phyloP scores from a whole-genome alignment of 768 basidiomycete genomes.

The Porpolomopsis calyptriformis region DNA sequence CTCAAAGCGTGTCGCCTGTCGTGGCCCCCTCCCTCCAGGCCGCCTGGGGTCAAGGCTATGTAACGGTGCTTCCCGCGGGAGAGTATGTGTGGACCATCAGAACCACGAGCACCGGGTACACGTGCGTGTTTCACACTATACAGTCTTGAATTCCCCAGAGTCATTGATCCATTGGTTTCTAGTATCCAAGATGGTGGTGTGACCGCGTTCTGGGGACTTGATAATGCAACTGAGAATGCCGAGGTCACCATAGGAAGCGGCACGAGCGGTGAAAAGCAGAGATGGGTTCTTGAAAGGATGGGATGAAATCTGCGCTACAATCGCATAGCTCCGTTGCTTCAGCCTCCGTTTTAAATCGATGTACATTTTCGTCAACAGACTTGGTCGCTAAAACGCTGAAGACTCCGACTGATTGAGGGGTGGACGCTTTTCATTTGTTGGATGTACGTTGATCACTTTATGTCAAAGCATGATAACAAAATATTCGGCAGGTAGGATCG shows the following conservation, averaged over 20 bases:
- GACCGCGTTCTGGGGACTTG: slow-evolving; percentile 10
- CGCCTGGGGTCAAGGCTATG: slow-evolving; percentile 9
- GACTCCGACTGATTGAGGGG: too few species aligned
- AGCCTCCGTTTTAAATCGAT: too few species aligned
- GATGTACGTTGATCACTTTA: too few species aligned
- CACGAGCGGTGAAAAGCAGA: slow-evolving; percentile 7
- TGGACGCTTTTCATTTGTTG: too few species aligned
- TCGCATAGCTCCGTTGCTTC: too few species aligned
- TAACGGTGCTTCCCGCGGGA: slow-evolving; percentile 8
- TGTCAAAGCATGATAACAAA: too few species aligned
- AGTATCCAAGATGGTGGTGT: slow-evolving; percentile 12
- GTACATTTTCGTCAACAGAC: too few species aligned
- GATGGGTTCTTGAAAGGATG: slow-evolving; percentile 4
- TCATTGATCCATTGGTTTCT: neutral
- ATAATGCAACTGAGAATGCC: neutral
- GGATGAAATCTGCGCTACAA: too few species aligned
- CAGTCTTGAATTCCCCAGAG: neutral
- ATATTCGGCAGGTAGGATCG: too few species aligned
- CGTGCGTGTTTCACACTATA: neutral
- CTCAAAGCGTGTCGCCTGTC: slow-evolving; percentile 5
- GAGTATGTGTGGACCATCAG: slow-evolving; percentile 10
- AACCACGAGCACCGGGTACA: neutral
- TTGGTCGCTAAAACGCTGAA: too few species aligned
- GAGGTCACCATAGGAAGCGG: slow-evolving; percentile 8
- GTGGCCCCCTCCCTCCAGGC: slow-evolving; percentile 6